phyloP scores from a whole-genome alignment of 805 yeast species.

The Nakazawaea peltata region DNA sequence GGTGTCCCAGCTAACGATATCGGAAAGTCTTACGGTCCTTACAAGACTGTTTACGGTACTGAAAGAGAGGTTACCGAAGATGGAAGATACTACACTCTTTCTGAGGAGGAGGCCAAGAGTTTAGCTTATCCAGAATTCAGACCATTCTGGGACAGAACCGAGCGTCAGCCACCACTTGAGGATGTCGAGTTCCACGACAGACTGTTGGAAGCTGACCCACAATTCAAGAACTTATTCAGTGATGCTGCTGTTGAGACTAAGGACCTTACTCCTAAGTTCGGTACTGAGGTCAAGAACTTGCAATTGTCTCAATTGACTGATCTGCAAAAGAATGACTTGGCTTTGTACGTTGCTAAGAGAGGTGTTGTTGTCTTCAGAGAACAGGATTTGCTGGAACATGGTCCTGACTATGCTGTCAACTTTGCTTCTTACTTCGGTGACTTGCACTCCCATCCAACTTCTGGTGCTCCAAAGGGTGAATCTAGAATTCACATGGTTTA shows the following conservation, averaged over 20 bases:
- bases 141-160: slow-evolving; percentile 5
- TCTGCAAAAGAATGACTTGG: slow-evolving; percentile 38
- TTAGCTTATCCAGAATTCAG: slow-evolving; percentile 4
- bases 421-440: slow-evolving; percentile 37
- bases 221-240: slow-evolving; percentile 6
- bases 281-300: slow-evolving; percentile 30
- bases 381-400: slow-evolving; percentile 31
- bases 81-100: neutral
- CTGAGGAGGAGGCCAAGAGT: slow-evolving; percentile 11
- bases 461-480: slow-evolving; percentile 37
- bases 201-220: slow-evolving; percentile 9
- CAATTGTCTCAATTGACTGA: slow-evolving; percentile 33
- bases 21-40: neutral
- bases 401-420: slow-evolving; percentile 33
- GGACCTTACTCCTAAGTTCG: slow-evolving; percentile 35
- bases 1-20: neutral
- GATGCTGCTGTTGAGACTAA: slow-evolving; percentile 9
- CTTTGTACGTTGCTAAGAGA: slow-evolving; percentile 37
- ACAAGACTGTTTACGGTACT: slow-evolving; percentile 1
- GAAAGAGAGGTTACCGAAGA: slow-evolving; percentile 1
- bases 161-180: slow-evolving; percentile 1
- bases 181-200: slow-evolving; percentile 7
- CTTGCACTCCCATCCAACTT: slow-evolving; percentile 39
- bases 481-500: slow-evolving; percentile 36
- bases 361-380: slow-evolving; percentile 39